phyloP scores from a whole-genome alignment of 1,139 yeast genomes.

The Hemisphaericaspora lyxosophila region DNA sequence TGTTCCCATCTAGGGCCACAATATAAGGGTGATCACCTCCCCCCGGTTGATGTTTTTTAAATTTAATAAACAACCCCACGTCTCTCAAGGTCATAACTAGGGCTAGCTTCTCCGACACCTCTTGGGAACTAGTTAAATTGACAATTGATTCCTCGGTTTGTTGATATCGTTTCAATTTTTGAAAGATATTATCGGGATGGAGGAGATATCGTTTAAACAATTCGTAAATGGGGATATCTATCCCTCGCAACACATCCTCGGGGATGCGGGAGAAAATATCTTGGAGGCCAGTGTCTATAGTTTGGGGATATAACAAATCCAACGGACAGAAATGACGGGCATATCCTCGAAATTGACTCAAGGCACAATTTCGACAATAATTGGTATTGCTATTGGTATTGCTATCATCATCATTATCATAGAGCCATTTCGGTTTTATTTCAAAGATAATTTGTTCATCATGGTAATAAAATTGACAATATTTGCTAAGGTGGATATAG shows the following conservation, averaged over 20 bases:
- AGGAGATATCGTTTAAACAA: slow-evolving; percentile 29
- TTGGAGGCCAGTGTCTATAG: slow-evolving; percentile 33
- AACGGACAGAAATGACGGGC: slow-evolving; percentile 46
- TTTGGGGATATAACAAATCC: slow-evolving; percentile 35
- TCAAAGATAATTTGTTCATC: slow-evolving; percentile 31
- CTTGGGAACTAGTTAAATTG: slow-evolving; percentile 35
- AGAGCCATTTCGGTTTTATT: slow-evolving; percentile 50
- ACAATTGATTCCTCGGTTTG: slow-evolving; percentile 33
- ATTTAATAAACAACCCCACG: slow-evolving; percentile 49
- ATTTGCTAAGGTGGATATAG: slow-evolving; percentile 28
- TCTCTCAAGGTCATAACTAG: slow-evolving; percentile 58
- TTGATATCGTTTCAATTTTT: slow-evolving; percentile 38
- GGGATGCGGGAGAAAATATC: slow-evolving; percentile 38
- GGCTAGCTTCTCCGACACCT: slow-evolving; percentile 45
- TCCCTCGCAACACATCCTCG: slow-evolving; percentile 17
- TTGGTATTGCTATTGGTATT: too few relatives aligned
- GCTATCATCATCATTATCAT: slow-evolving; percentile 36
- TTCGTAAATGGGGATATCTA: slow-evolving; percentile 31
- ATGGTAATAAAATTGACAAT: slow-evolving; percentile 34
- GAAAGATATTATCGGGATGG: slow-evolving; percentile 38
- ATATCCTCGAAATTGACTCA: slow-evolving; percentile 35
- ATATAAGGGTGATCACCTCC: not conserved
- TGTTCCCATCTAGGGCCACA: slow-evolving; percentile 14
- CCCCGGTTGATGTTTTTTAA: slow-evolving; percentile 31
- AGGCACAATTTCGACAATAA: slow-evolving; percentile 48